These are phyloP conservation scores for Acrocalymma vagum DNA, from an alignment of 2,329 filamentous ascomycete species.

Conservation along the genomic window DNA sequence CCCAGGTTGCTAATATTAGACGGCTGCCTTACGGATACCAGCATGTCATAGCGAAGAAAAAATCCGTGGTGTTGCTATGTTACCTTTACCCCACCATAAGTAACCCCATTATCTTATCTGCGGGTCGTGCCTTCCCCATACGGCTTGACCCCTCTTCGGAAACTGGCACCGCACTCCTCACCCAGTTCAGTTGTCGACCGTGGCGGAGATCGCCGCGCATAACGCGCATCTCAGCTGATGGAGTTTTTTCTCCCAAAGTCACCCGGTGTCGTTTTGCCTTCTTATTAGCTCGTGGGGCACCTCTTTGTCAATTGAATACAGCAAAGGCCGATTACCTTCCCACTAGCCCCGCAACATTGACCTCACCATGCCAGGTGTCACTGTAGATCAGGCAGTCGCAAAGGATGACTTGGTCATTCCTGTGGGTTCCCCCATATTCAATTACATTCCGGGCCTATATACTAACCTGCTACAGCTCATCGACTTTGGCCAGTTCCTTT, in stretches of 20 bases:
- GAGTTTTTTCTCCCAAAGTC: conserved; percentile 3
- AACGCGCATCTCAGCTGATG: conserved; percentile 15
- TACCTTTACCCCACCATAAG: no score
- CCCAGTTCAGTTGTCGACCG: no score
- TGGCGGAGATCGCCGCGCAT: conserved; percentile 29
- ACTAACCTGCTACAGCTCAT: conserved; percentile 65
- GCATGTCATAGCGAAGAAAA: no score
- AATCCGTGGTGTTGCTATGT: no score
- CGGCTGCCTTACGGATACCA: no score
- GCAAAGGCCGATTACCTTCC: not conserved
- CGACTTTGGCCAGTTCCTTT: conserved; percentile 78
- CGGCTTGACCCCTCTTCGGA: no score
- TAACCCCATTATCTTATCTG: no score
- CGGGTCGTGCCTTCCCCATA: no score
- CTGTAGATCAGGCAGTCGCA: conserved; percentile 43
- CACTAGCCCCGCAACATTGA: conserved; percentile 1
- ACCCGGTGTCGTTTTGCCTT: conserved; percentile 1
- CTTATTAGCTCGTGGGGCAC: not conserved
- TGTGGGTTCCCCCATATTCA: conserved; percentile 23
- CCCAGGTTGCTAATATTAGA: no score
- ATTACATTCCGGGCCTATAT: not conserved
- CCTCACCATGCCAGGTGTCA: conserved; percentile 30
- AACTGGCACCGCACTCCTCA: no score
- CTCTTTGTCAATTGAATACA: not conserved
- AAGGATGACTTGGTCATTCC: conserved; percentile 51